A percentile compares a stretch with the other conserved stretches of the same genome.
Evolutionary conservation across 2,329 filamentous ascomycete genomes (phyloP).

Genomic region (Fusarium transvaalense): DNA sequence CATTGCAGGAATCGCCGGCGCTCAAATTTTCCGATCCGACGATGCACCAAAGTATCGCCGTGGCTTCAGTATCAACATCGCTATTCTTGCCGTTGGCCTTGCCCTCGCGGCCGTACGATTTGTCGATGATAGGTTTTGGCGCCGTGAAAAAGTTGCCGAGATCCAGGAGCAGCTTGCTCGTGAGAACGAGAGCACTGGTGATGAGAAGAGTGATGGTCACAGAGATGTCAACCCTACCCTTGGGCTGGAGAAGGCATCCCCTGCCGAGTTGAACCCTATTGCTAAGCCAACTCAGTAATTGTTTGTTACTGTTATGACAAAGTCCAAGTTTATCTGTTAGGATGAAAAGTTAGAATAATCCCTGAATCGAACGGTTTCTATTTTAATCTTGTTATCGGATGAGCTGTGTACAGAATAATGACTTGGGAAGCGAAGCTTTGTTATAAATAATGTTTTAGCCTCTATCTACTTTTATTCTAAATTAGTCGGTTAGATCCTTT

Average conservation of each 20-base stretch:
- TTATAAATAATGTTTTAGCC: too few species aligned
- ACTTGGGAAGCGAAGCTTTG: too few species aligned
- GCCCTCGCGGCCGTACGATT: constrained; percentile 57
- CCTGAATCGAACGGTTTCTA: too few species aligned
- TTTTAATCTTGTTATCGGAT: too few species aligned
- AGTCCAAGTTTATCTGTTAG: too few species aligned
- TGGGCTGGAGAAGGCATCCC: constrained; percentile 11
- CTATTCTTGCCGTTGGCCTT: constrained; percentile 59
- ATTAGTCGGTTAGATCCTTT: too few species aligned
- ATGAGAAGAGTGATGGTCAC: constrained; percentile 21
- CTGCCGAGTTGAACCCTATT: constrained; percentile 12
- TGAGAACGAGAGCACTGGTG: constrained; percentile 27
- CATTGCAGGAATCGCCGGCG: constrained; percentile 70
- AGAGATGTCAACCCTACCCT: neutral
- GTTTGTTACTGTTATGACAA: too few species aligned
- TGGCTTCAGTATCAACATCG: constrained; percentile 62
- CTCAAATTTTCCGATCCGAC: constrained; percentile 68
- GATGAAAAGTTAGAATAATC: too few species aligned
- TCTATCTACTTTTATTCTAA: too few species aligned
- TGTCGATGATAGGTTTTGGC: constrained; percentile 56
- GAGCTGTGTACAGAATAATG: too few species aligned
- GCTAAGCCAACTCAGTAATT: neutral
- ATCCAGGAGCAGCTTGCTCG: constrained; percentile 20
- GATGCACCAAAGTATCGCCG: constrained; percentile 65
- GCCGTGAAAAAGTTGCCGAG: constrained; percentile 19